Percentiles rank a stretch among this genome's conserved stretches.
Evolutionary conservation across 2,329 filamentous ascomycete species (phyloP).

Genomic region (Bertia moriformis): DNA sequence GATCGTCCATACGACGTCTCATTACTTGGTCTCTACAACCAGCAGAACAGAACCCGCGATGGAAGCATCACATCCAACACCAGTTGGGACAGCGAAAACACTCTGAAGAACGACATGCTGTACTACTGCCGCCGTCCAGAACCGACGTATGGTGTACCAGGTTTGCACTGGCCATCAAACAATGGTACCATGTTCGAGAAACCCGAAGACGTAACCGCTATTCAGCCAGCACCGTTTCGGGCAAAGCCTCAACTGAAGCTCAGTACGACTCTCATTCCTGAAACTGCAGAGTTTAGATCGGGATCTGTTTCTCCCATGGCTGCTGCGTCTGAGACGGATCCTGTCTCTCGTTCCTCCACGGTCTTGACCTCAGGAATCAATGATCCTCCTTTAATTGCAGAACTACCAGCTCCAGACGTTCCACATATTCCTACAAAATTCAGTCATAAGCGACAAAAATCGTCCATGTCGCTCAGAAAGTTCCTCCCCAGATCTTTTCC

Average conservation of each 20-base stretch:
- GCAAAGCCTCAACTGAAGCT: constrained; percentile 14
- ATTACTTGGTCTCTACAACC: constrained; percentile 16
- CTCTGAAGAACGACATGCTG: constrained; percentile 18
- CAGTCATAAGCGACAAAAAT: constrained; percentile 14
- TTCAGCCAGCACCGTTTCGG: constrained; percentile 13
- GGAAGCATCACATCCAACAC: constrained; percentile 15
- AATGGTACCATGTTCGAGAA: constrained; percentile 9
- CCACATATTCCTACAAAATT: constrained; percentile 6
- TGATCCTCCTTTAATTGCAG: constrained; percentile 6
- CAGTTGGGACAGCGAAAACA: constrained; percentile 15
- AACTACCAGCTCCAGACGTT: constrained; percentile 9
- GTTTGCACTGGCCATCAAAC: not conserved
- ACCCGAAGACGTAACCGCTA: constrained; percentile 11
- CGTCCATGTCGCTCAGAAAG: constrained; percentile 15
- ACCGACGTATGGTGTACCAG: constrained; percentile 5
- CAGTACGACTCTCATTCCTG: constrained; percentile 1
- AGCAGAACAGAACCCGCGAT: constrained; percentile 7
- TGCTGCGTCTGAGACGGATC: not conserved
- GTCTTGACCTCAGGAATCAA: not conserved
- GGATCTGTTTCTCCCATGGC: not conserved
- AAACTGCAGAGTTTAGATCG: not conserved
- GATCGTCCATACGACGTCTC: constrained; percentile 20
- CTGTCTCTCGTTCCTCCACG: not conserved
- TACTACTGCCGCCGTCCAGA: constrained; percentile 18
- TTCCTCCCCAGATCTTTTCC: constrained; percentile 15